Base-by-base conservation (phyloP, 2,329 filamentous ascomycete genomes). In the Colletotrichum tropicale region DNA sequence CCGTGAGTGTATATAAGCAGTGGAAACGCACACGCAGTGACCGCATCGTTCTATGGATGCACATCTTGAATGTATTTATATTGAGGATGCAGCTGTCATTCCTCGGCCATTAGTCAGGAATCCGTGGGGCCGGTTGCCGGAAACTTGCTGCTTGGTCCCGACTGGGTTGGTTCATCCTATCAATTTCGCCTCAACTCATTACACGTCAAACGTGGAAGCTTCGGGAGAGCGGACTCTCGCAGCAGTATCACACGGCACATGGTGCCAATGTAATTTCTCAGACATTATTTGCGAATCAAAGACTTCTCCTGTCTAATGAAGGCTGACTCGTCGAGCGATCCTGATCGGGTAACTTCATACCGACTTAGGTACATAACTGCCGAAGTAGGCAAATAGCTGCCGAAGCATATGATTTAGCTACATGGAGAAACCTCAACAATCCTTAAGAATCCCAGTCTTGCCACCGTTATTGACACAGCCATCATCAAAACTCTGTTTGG, bases 201-300 rank as follows among this genome's bases (percentile, higher is more conserved):
- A 21, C n/a, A 21, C n/a, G n/a, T 21, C 43, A 13, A 52, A 3
- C n/a, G 10, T 52, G n/a, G 10, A 52, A 21, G 8, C 4, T 3
- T 21, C n/a, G n/a, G n/a, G 12, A 4, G 6, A 52, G 10, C 2
- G 43, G 12, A 13, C n/a, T 52, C 6, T 52, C 43, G 1, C 10
- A n/a, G n/a, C 43, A 9, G 4, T 21, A 52, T 21, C n/a, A 52
- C n/a, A 52, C 7, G 3, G 1, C n/a, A 3, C n/a, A 21, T 21
- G 0, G 8, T 52, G 10, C n/a, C 43, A 12, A 52, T 21, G 3
- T 0, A 21, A 52, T 5, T n/a, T 52, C 3, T n/a, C 9, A 6
- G 43, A 9, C n/a, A 12, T 1, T 8, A 6, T 48, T 52, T 52
- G 6, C n/a, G 12, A 52, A 52, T 21, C n/a, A 52, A n/a, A 21